Conservation (phyloP, 495 filamentous ascomycete genomes). For the Articulospora tetracladia region DNA sequence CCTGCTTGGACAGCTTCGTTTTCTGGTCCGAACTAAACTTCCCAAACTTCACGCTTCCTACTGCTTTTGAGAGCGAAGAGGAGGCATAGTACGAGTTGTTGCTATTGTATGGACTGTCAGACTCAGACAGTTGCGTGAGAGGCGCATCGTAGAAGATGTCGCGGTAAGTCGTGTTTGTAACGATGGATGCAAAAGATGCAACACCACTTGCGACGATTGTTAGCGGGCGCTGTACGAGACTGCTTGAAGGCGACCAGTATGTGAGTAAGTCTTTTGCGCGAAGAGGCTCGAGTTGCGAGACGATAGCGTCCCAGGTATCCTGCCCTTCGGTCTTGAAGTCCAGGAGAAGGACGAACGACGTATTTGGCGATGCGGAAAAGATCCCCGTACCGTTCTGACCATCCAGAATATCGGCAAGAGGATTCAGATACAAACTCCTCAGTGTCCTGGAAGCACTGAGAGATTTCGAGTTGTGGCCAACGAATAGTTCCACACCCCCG, state of each 20-base stretch:
- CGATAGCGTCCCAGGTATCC: conserved; percentile 32
- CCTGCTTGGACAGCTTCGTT: not conserved
- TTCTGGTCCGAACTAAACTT: conserved; percentile 6
- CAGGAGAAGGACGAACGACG: conserved; percentile 37
- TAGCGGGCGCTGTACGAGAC: conserved; percentile 33
- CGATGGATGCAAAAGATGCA: conserved; percentile 37
- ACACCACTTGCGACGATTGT: conserved; percentile 42
- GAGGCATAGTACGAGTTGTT: conserved; percentile 45
- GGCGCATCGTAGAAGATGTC: conserved; percentile 51
- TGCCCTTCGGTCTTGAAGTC: conserved; percentile 39
- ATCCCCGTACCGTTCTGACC: conserved; percentile 41
- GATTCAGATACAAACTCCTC: conserved; percentile 50
- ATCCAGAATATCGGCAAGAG: conserved; percentile 47
- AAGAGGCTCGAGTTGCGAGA: conserved; percentile 34
- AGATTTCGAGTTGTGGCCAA: conserved; percentile 50
- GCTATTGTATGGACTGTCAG: conserved; percentile 23
- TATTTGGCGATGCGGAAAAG: conserved; percentile 35
- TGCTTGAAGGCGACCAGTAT: conserved; percentile 27
- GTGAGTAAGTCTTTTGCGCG: conserved; percentile 35
- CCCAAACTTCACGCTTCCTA: conserved; percentile 27
- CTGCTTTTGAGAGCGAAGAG: conserved; percentile 29
- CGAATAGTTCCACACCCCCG: conserved; percentile 45
- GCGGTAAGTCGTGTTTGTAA: conserved; percentile 32
- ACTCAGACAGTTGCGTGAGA: conserved; percentile 23
- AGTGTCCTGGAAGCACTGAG: conserved; percentile 48